Base-by-base conservation (phyloP, 352 stramenopile genomes). In the Pythium aquatile region DNA sequence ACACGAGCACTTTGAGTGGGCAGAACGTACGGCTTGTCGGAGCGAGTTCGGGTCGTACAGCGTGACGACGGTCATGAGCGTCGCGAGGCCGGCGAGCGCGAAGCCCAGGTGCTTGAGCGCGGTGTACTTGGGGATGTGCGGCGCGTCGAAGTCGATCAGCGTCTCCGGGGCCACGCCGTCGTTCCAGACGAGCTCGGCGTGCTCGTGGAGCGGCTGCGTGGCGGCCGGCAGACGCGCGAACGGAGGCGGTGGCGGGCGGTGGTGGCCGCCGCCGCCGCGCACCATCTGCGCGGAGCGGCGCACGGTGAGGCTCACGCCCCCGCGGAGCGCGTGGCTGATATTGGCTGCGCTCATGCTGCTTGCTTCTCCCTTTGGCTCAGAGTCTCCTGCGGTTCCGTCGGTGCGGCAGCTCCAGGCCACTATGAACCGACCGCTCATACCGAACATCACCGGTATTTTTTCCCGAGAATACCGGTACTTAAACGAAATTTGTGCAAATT, bases 71-170 rank as follows among this genome's bases (percentile, higher is more conserved):
- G 75, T 79, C 79, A 96, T 89, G 62, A 96, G 75, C 56, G 81
- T 88, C 39, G 72, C 73, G 26, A 96, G 68, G 5, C 57, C 77
- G 39, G 77, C 76, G 32, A 96, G 61, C 17, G 79, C 83, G 40
- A 72, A 53, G 37, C 86, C 69, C 58, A 88, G 76, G 68, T 92
- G 80, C 62, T 80, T 78, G 35, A 94, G 70, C 35, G 87, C 87
- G 30, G 76, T 74, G 65, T 81, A 89, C 70, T 89, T 93, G 58
- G 85, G 79, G 47, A 96, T 82, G 72, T 96, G 87, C 65, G 87
- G 82, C 59, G 87, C 85, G 63, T 96, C 87, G 53, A 96, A 96
- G 76, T 96, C 87, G 67, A 96, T 90, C 40, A 96, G 72, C 71
- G 86, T 93, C 79, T 96, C 85, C 35, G 87, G 87, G 17, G 85